phyloP scores from a whole-genome alignment of 2,329 filamentous ascomycete species.

The Diaporthe sp. region DNA sequence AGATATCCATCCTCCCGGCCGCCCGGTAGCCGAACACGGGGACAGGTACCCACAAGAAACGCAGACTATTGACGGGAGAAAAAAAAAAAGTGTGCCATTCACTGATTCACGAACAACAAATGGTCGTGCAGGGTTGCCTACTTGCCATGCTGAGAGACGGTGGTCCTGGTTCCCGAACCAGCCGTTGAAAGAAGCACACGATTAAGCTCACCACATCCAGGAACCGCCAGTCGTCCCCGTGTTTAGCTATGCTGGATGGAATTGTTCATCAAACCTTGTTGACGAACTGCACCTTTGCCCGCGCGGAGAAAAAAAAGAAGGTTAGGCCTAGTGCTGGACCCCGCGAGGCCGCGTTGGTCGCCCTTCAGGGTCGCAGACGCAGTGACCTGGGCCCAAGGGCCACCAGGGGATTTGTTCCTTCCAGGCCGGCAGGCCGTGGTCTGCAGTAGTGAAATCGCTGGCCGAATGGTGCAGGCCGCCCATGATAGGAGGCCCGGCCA shows the following conservation, averaged over 20 bases:
- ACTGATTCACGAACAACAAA: conserved; percentile 9
- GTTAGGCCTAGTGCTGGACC: conserved; percentile 21
- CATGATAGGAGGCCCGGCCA: conserved; percentile 16
- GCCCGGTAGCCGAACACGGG: conserved; percentile 35
- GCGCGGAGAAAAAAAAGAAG: conserved; percentile 28
- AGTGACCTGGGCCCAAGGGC: neutral
- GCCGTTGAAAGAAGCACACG: conserved; percentile 8
- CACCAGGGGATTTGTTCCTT: neutral
- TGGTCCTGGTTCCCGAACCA: conserved; percentile 19
- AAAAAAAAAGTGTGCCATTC: conserved; percentile 11
- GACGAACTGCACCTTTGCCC: neutral
- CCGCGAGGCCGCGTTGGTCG: conserved; percentile 20
- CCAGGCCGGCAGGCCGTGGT: neutral
- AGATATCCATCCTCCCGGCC: conserved; percentile 30
- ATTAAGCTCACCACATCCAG: conserved; percentile 3
- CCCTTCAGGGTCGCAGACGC: conserved; percentile 5
- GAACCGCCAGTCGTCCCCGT: conserved; percentile 1
- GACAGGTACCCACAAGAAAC: conserved; percentile 20
- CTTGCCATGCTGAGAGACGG: neutral
- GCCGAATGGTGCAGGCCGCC: neutral
- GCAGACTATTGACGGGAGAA: conserved; percentile 21
- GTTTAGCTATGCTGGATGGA: neutral
- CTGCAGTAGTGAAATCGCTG: neutral
- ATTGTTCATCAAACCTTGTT: conserved; percentile 28
- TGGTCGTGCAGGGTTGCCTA: conserved; percentile 16